These are phyloP conservation scores for Pneumocystis carinii DNA, from an alignment of 1,139 yeast species.

Conservation along the genomic window DNA sequence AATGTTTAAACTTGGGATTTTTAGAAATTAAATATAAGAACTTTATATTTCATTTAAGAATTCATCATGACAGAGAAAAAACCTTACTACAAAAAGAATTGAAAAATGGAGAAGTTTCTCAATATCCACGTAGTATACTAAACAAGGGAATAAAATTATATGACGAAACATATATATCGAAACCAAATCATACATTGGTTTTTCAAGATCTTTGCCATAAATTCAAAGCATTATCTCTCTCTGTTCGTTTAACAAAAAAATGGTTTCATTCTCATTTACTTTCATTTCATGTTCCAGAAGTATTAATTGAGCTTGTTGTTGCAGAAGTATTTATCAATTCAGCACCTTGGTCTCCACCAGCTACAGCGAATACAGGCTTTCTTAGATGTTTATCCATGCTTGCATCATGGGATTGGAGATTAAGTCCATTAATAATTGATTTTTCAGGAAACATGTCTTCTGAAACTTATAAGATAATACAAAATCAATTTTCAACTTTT, in stretches of 20 bases:
- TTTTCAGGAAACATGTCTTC: conserved; percentile 37
- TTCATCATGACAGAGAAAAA: conserved; percentile 17
- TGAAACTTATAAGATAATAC: conserved; percentile 46
- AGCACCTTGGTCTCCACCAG: conserved; percentile 66
- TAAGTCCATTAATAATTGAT: conserved; percentile 67
- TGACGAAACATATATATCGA: conserved; percentile 47
- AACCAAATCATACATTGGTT: conserved; percentile 71
- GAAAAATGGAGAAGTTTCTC: background rate
- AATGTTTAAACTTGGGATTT: conserved; percentile 10
- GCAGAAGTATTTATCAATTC: conserved; percentile 63
- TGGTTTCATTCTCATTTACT: conserved; percentile 60
- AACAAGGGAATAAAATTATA: conserved; percentile 11
- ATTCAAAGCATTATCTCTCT: conserved; percentile 60
- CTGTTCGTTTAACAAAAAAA: conserved; percentile 67
- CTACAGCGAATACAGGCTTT: conserved; percentile 67
- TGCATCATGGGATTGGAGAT: conserved; percentile 88
- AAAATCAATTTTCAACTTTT: conserved; percentile 46
- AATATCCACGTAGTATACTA: conserved; percentile 1
- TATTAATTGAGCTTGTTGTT: conserved; percentile 66
- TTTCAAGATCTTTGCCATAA: conserved; percentile 56
- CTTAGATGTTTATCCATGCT: conserved; percentile 56
- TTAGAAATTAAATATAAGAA: conserved; percentile 15
- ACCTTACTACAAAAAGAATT: conserved; percentile 10
- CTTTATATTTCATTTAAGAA: conserved; percentile 14
- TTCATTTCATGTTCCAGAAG: conserved; percentile 56